phyloP scores from a whole-genome alignment of 1,139 yeast species.

The Candida tetrigidarum region DNA sequence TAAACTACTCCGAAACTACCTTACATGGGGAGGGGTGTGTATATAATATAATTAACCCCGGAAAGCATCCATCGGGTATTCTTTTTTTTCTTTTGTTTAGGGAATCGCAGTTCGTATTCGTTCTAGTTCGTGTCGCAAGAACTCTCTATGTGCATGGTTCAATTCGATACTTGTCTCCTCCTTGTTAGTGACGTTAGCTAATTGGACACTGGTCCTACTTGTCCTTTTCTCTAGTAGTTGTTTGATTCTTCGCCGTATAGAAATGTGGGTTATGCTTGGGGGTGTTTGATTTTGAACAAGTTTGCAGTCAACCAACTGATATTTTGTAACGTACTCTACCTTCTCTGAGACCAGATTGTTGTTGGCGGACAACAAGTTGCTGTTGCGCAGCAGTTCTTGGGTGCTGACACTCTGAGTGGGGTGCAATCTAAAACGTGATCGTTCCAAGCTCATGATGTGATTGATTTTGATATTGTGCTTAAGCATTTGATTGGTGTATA shows the following conservation, averaged over 20 bases:
- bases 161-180: not conserved
- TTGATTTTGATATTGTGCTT: not conserved
- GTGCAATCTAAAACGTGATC: not conserved
- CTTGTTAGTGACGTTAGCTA: not conserved
- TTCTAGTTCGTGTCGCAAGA: slow-evolving; percentile 1
- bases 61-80: no score
- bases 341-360: not conserved
- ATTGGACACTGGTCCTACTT: not conserved
- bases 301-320: slow-evolving; percentile 3
- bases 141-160: slow-evolving; percentile 1
- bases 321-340: slow-evolving; percentile 4
- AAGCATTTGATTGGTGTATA: slow-evolving; percentile 1
- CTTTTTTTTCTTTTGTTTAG: no score
- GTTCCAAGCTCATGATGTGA: not conserved
- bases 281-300: not conserved
- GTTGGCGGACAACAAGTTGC: slow-evolving; percentile 3
- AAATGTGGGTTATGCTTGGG: not conserved
- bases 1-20: no score
- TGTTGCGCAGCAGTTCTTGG: not conserved
- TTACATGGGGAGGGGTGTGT: no score
- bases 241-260: not conserved
- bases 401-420: not conserved
- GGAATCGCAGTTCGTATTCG: not conserved
- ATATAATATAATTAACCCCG: no score
- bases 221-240: not conserved